phyloP scores from a whole-genome alignment of 2,329 filamentous ascomycete genomes.

The Monilinia laxa region DNA sequence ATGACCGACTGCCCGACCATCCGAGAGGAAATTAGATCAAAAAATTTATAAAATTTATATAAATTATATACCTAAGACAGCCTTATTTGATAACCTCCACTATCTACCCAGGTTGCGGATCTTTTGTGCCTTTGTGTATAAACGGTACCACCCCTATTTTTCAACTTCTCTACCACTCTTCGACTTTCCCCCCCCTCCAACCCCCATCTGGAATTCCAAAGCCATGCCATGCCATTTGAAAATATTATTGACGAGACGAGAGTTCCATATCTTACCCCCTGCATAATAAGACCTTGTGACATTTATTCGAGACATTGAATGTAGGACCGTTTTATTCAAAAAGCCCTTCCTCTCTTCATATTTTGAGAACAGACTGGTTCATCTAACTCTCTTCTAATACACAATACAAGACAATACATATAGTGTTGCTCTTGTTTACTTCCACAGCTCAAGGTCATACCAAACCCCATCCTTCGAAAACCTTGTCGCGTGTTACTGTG shows the following conservation, averaged over 20 bases:
- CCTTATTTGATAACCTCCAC: too few relatives aligned
- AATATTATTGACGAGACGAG: constrained; percentile 11
- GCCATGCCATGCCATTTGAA: not conserved
- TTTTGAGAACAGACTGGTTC: constrained; percentile 13
- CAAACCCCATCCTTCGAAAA: not conserved
- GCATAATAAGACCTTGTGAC: constrained; percentile 27
- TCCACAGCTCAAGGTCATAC: too few relatives aligned
- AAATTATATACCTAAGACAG: too few relatives aligned
- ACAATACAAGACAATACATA: not conserved
- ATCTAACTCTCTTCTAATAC: constrained; percentile 12
- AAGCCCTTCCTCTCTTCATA: constrained; percentile 24
- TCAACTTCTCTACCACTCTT: too few relatives aligned
- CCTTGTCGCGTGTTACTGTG: constrained; percentile 18
- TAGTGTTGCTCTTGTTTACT: too few relatives aligned
- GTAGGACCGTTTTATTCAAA: constrained; percentile 23
- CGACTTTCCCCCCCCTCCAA: not conserved
- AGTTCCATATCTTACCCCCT: constrained; percentile 24
- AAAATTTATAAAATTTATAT: too few relatives aligned
- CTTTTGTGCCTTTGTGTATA: too few relatives aligned
- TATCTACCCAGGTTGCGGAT: too few relatives aligned
- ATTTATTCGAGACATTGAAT: constrained; percentile 33
- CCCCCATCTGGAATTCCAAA: not conserved
- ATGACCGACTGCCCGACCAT: too few relatives aligned
- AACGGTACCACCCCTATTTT: too few relatives aligned
- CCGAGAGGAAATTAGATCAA: too few relatives aligned